A percentile compares a stretch with the other conserved stretches of the same genome.
These are phyloP conservation scores for Curvularia hawaiiensis DNA, from an alignment of 2,329 filamentous ascomycete genomes.

Conservation along the genomic window DNA sequence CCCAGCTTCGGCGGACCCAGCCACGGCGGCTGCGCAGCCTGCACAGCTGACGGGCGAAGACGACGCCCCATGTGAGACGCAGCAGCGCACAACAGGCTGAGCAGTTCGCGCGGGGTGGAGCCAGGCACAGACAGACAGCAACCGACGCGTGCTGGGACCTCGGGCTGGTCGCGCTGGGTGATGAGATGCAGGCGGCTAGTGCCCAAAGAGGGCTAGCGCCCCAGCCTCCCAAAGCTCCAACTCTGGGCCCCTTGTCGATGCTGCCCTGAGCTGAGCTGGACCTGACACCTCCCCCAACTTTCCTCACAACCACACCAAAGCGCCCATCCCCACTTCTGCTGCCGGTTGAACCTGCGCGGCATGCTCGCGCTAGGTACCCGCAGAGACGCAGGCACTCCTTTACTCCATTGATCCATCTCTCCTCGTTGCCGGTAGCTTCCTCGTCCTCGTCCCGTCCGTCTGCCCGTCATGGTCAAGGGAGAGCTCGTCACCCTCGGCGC, in stretches of 20 bases:
- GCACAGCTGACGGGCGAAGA: background rate
- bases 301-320: constrained; percentile 21
- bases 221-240: constrained; percentile 28
- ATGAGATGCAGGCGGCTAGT: constrained; percentile 17
- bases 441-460: constrained; percentile 7
- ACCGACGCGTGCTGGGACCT: constrained; percentile 17
- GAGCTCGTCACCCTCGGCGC: constrained; percentile 42
- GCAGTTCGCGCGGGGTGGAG: constrained; percentile 11
- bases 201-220: constrained; percentile 20
- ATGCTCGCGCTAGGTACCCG: constrained; percentile 40
- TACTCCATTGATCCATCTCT: constrained; percentile 26
- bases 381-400: constrained; percentile 33
- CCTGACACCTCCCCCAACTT: constrained; percentile 16
- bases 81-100: constrained; percentile 1
- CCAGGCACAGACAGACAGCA: background rate
- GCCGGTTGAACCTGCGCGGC: constrained; percentile 34
- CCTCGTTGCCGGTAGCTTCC: constrained; percentile 17
- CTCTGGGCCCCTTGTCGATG: constrained; percentile 8
- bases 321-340: constrained; percentile 23
- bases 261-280: constrained; percentile 16
- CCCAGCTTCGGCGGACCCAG: background rate
- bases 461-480: constrained; percentile 39
- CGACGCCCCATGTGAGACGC: background rate
- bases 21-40: background rate
- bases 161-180: constrained; percentile 26